Conservation (phyloP, 176 grass and related monocot genomes). For the Bromus sterilis region DNA sequence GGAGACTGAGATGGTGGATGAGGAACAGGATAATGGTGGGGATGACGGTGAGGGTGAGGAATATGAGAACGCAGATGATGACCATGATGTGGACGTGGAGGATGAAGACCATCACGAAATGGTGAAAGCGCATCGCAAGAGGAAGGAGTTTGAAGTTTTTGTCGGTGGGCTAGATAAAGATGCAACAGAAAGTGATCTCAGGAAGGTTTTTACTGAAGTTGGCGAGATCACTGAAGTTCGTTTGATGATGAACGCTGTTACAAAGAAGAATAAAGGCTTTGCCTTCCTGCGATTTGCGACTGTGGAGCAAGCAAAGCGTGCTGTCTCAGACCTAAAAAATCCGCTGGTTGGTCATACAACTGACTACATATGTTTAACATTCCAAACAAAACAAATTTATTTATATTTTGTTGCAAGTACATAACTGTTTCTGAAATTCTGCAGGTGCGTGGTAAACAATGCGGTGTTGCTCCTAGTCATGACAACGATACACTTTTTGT, state of each 20-base stretch:
- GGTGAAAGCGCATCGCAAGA: conserved; percentile 62
- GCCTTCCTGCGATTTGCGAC: conserved; percentile 87
- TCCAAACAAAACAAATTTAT: background rate
- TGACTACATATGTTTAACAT: background rate
- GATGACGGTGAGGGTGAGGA: conserved; percentile 61
- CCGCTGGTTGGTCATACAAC: conserved; percentile 52
- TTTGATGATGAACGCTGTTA: conserved; percentile 75
- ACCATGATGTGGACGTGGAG: conserved; percentile 48
- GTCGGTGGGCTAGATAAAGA: conserved; percentile 87
- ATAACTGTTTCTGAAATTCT: conserved; percentile 19
- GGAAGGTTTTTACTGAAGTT: conserved; percentile 76
- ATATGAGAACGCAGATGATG: conserved; percentile 51
- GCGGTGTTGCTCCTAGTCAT: conserved; percentile 87
- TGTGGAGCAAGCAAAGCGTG: conserved; percentile 78
- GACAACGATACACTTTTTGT: conserved; percentile 95
- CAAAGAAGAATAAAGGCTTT: conserved; percentile 97
- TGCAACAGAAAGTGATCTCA: conserved; percentile 79
- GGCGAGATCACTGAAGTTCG: conserved; percentile 84
- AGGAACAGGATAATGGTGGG: conserved; percentile 57
- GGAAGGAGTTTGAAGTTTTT: conserved; percentile 96
- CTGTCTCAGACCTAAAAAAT: conserved; percentile 65
- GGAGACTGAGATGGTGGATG: conserved; percentile 55
- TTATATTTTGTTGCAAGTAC: background rate
- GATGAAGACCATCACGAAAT: conserved; percentile 65
- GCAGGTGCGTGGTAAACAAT: conserved; percentile 82